Percentiles rank a stretch among this genome's conserved stretches.
Evolutionary conservation across 768 basidiomycete genomes (phyloP).

Genomic region (Lactarius quietus): DNA sequence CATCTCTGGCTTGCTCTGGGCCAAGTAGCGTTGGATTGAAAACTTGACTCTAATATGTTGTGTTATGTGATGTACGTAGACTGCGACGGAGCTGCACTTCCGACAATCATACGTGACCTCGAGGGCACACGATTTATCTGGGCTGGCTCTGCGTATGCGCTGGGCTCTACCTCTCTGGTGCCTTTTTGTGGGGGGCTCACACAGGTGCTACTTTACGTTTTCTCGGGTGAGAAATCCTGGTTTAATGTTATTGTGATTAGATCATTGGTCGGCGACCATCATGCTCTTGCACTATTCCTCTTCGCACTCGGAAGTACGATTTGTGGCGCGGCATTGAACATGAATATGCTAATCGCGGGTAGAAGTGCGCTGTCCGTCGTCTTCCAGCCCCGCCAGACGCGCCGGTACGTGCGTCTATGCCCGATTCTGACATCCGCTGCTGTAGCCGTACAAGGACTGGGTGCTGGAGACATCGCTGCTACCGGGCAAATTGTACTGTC

Average conservation of each 20-base stretch:
- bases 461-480: constrained; percentile 32
- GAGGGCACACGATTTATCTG: constrained; percentile 27
- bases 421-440: too few species aligned
- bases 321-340: constrained; percentile 33
- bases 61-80: constrained; percentile 10
- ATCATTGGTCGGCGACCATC: constrained; percentile 34
- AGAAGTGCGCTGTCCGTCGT: constrained; percentile 23
- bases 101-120: constrained; percentile 32
- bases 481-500: constrained; percentile 34
- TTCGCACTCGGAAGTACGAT: constrained; percentile 36
- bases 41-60: neutral
- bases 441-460: constrained; percentile 31
- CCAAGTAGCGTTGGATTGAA: neutral
- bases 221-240: neutral
- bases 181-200: constrained; percentile 30
- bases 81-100: constrained; percentile 30
- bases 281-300: constrained; percentile 28
- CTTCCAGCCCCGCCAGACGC: neutral
- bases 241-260: constrained; percentile 1
- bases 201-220: constrained; percentile 7
- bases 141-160: constrained; percentile 29
- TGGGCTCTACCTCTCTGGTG: constrained; percentile 30
- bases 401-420: neutral
- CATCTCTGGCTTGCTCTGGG: too few species aligned
- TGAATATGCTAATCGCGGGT: constrained; percentile 36